Percentiles rank a stretch among this genome's conserved stretches.
Conservation (phyloP, 2,329 filamentous ascomycete genomes). For the Penicillium sp. region DNA sequence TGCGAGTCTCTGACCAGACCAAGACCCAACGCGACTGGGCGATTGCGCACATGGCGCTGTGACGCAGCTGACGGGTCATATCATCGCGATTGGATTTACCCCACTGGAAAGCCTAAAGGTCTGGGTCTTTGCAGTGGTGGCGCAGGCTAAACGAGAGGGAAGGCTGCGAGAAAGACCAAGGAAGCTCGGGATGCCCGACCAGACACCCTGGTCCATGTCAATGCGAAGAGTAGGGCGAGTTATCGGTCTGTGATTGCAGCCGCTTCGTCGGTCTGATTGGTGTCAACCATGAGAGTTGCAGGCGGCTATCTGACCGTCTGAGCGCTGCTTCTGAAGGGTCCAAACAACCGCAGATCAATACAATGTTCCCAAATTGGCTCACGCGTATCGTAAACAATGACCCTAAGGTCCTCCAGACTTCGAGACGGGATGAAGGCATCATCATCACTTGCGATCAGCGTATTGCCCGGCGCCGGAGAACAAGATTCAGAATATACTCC, state of each 20-base stretch:
- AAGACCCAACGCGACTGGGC: conserved; percentile 25
- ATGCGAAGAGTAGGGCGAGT: conserved; percentile 1
- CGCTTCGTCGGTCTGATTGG: conserved; percentile 18
- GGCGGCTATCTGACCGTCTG: conserved; percentile 14
- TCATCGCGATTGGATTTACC: conserved; percentile 22
- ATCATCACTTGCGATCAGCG: not conserved
- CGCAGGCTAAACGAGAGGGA: conserved; percentile 12
- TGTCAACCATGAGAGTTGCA: conserved; percentile 7
- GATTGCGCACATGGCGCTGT: conserved; percentile 29
- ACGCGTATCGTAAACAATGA: conserved; percentile 9
- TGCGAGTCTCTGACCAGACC: conserved; percentile 18
- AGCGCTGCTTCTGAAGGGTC: not conserved
- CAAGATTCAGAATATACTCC: conserved; percentile 5
- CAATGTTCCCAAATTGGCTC: not conserved
- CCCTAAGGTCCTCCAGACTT: not conserved
- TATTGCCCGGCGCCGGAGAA: not conserved
- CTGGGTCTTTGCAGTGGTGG: conserved; percentile 15
- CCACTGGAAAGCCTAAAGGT: conserved; percentile 18
- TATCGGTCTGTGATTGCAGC: conserved; percentile 16
- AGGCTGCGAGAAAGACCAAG: conserved; percentile 7
- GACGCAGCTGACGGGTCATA: conserved; percentile 32
- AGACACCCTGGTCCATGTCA: conserved; percentile 9
- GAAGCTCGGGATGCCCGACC: conserved; percentile 23
- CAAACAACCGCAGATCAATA: not conserved
- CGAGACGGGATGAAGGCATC: conserved; percentile 13